Conservation (phyloP, 139 green algal species). For the Closterium sp. region DNA sequence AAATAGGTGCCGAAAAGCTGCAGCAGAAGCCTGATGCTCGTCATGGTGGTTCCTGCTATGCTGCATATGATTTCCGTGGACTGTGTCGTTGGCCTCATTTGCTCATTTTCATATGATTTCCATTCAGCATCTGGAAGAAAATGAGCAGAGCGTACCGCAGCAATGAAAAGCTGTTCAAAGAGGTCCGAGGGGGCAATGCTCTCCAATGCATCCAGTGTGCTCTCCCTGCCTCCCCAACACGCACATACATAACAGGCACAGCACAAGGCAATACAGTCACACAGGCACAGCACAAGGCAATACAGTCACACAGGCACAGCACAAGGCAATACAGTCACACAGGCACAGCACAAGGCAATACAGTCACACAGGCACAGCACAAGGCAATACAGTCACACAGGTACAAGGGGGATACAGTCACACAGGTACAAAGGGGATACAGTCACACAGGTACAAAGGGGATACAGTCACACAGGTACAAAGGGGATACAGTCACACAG, state of each 20-base stretch:
- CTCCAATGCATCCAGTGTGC: conserved; percentile 21
- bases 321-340: background rate
- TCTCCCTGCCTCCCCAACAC: conserved; percentile 34
- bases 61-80: too few species aligned
- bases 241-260: background rate
- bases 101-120: too few species aligned
- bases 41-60: too few species aligned
- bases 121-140: too few species aligned
- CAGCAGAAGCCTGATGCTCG: too few species aligned
- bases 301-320: background rate
- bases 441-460: background rate
- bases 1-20: too few species aligned
- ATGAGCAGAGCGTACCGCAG: background rate
- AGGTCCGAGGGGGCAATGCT: too few species aligned
- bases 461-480: background rate
- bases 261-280: background rate
- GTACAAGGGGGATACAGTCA: background rate
- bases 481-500: background rate
- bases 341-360: background rate
- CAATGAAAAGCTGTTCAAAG: background rate
- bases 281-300: background rate
- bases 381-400: background rate
- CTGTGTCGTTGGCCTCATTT: too few species aligned
- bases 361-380: background rate
- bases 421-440: background rate